These are phyloP conservation scores for Dictyostelium brefeldianum DNA, from an alignment of 78 protist genomes.

Conservation along the genomic window DNA sequence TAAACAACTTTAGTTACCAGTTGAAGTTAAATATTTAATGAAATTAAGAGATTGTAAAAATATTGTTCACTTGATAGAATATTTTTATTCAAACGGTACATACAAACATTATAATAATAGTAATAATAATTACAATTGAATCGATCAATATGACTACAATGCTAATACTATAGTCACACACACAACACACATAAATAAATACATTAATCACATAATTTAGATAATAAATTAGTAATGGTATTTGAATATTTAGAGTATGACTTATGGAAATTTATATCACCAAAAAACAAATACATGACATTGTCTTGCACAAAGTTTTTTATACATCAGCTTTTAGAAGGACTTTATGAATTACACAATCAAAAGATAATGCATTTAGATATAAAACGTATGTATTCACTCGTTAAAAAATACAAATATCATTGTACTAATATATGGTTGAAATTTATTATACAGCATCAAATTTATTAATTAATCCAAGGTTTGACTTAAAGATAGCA, in stretches of 20 bases:
- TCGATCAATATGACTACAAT: too few species aligned
- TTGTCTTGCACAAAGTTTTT: slow-evolving; percentile 44
- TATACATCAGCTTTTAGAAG: slow-evolving; percentile 38
- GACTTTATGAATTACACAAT: slow-evolving; percentile 35
- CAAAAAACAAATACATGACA: slow-evolving; percentile 26
- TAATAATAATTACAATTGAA: neutral
- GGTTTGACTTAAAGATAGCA: slow-evolving; percentile 79
- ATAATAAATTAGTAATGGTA: slow-evolving; percentile 39
- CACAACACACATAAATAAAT: neutral
- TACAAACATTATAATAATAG: neutral
- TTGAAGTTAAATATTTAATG: slow-evolving; percentile 58
- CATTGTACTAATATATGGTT: neutral
- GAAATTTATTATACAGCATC: slow-evolving; percentile 64
- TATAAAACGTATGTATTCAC: slow-evolving; percentile 49
- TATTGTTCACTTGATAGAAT: slow-evolving; percentile 37
- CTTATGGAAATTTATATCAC: slow-evolving; percentile 70
- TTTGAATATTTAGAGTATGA: slow-evolving; percentile 73
- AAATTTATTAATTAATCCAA: slow-evolving; percentile 81
- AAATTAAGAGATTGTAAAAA: slow-evolving; percentile 50
- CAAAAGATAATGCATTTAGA: slow-evolving; percentile 59
- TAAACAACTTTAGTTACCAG: slow-evolving; percentile 24
- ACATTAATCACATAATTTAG: neutral
- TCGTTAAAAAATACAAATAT: too few species aligned
- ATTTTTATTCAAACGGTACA: slow-evolving; percentile 60
- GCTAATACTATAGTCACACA: too few species aligned